Base-by-base conservation (phyloP, 208 protist species). In the Leptomonas pyrrhocoris region DNA sequence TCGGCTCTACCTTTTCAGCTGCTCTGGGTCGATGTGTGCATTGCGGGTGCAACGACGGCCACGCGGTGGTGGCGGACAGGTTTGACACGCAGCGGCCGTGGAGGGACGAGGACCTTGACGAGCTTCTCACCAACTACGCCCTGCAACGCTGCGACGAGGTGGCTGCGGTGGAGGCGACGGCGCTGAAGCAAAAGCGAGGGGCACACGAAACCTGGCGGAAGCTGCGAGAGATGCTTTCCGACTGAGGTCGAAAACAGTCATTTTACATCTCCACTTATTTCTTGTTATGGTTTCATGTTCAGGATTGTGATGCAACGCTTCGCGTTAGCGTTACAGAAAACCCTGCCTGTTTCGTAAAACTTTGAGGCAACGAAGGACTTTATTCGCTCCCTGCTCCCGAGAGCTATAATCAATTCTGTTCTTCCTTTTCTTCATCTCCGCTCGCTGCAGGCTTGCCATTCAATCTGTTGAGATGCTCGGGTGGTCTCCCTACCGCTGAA, bases 11-110 rank as follows among this genome's bases (percentile, higher is more conserved):
- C 27, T 62, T 83, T 13, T 78, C 80, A 6, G 70, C 56, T 16
- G 55, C 61, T 5, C 66, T 83, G 0, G 79, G 83, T 8, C 64
- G 69, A 15, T 93, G 87, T 54, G 49, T 83, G 6, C 69, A 82
- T 64, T 93, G 87, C 64, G 86, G 85, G 21, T 80, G 69, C 64
- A 82, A 72, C 0, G 80, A 90, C 62, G 87, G 88, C 12, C 90
- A 95, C 68, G 78, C 81, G 21, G 74, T 91, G 31, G 61, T 72
- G 5, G 30, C 62, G 6, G 58, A 38, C 19, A 19, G 6, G 4
- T 81, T 74, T 45, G 58, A 93, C 68, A 90, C 73, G 28, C 60
- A 77, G 34, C 38, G 54, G 18, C 64, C 77, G 19, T 95, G 87
- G 85, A 68, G 23, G 12, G 75, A 84, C 31, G 74, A 31, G 64